Evolutionary conservation across 2,329 filamentous ascomycete genomes (phyloP).

Genomic region (Monosporascus sp.): DNA sequence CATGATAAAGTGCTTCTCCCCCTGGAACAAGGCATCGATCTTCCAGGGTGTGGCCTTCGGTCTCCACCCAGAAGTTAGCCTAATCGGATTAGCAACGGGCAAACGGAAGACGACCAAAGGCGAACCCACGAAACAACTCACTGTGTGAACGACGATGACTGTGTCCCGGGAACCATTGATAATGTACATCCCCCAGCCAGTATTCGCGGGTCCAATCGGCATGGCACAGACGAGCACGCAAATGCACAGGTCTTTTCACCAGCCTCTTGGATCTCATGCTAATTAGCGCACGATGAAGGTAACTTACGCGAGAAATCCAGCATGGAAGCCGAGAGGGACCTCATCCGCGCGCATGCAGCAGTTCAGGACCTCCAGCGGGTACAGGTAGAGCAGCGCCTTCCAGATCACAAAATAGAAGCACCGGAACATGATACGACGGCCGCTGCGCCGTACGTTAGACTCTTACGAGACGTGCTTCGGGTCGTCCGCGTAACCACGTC

Average conservation of each 20-base stretch:
- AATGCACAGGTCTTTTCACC: conserved; percentile 14
- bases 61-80: conserved; percentile 32
- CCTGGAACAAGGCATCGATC: conserved; percentile 32
- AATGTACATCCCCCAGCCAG: conserved; percentile 44
- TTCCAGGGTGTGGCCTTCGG: conserved; percentile 32
- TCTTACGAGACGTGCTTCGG: conserved; percentile 20
- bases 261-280: not conserved
- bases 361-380: conserved; percentile 45
- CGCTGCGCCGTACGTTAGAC: conserved; percentile 23
- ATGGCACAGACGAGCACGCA: conserved; percentile 35
- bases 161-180: conserved; percentile 41
- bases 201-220: conserved; percentile 36
- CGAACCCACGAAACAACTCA: conserved; percentile 16
- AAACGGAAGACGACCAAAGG: not conserved
- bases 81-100: conserved; percentile 5
- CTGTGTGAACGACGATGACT: conserved; percentile 32
- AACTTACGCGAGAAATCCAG: conserved; percentile 27
- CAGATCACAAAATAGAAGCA: conserved; percentile 46
- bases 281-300: not conserved
- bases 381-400: conserved; percentile 44
- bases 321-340: conserved; percentile 29
- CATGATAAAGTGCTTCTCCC: conserved; percentile 26
- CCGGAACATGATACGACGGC: conserved; percentile 45
- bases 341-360: conserved; percentile 46
- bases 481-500: conserved; percentile 23